These are phyloP conservation scores for Blastobotrys mokoenaii DNA, from an alignment of 805 yeast species.

Conservation along the genomic window DNA sequence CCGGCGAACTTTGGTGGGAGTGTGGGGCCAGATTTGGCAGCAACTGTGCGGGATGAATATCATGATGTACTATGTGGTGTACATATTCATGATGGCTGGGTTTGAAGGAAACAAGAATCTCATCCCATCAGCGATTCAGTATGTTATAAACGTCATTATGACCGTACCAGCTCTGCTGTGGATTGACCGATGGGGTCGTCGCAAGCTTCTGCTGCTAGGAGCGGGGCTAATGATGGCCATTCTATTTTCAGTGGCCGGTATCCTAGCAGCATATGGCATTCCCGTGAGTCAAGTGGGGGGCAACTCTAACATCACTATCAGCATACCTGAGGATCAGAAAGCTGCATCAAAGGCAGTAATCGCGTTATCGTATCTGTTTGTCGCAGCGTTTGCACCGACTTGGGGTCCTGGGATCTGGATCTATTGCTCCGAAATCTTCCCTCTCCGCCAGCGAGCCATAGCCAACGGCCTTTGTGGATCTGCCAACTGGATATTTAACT, in stretches of 20 bases:
- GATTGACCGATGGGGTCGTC: conserved; percentile 57
- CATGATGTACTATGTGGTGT: conserved; percentile 61
- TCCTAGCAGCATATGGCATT: conserved; percentile 27
- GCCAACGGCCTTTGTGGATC: conserved; percentile 43
- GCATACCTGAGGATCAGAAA: conserved; percentile 25
- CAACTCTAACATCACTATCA: conserved; percentile 18
- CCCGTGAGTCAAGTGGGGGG: conserved; percentile 1
- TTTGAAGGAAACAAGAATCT: conserved; percentile 40
- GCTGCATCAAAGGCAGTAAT: conserved; percentile 42
- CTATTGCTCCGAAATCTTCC: conserved; percentile 42
- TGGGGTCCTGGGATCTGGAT: conserved; percentile 54
- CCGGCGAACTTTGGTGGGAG: conserved; percentile 42
- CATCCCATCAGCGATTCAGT: conserved; percentile 54
- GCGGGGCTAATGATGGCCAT: conserved; percentile 54
- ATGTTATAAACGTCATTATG: conserved; percentile 44
- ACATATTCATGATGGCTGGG: conserved; percentile 61
- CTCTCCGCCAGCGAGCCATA: conserved; percentile 43
- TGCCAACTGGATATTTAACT: conserved; percentile 27
- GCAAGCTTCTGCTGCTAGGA: conserved; percentile 52
- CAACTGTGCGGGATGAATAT: conserved; percentile 62
- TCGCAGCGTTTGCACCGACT: conserved; percentile 67
- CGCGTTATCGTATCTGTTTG: conserved; percentile 46
- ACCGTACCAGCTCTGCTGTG: conserved; percentile 55
- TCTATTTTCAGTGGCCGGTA: conserved; percentile 51
- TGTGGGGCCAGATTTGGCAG: conserved; percentile 49